Conservation (phyloP, 2,329 filamentous ascomycete genomes). For the Alternaria angustiovoidea region DNA sequence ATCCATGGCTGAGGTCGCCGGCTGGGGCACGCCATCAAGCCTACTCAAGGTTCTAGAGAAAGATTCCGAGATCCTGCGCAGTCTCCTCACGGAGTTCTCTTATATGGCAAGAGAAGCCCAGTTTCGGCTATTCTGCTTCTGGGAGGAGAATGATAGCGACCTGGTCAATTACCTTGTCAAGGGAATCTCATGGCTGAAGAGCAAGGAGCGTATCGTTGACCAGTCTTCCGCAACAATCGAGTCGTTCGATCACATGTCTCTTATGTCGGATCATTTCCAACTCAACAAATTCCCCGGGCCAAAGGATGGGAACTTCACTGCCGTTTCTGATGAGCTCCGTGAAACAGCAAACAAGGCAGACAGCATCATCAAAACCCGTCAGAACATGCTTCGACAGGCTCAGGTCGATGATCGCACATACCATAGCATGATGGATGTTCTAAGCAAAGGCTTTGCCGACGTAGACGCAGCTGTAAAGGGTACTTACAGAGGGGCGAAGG, state of each 20-base stretch:
- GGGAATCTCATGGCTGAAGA: conserved; percentile 19
- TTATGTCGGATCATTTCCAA: conserved; percentile 41
- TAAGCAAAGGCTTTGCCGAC: conserved; percentile 31
- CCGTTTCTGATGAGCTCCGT: conserved; percentile 37
- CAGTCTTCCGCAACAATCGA: conserved; percentile 36
- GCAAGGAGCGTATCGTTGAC: conserved; percentile 40
- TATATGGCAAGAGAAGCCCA: conserved; percentile 25
- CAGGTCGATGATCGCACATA: conserved; percentile 28
- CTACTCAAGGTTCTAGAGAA: conserved; percentile 30
- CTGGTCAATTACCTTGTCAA: conserved; percentile 22
- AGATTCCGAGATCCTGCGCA: conserved; percentile 23
- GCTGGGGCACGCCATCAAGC: conserved; percentile 23
- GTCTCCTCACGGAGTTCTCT: conserved; percentile 29
- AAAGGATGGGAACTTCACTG: conserved; percentile 37
- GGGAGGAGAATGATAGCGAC: conserved; percentile 30
- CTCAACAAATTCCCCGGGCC: conserved; percentile 42
- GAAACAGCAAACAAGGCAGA: conserved; percentile 26
- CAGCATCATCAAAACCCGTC: conserved; percentile 31
- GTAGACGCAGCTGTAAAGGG: conserved; percentile 24
- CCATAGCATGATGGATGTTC: conserved; percentile 24
- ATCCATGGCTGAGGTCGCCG: conserved; percentile 26
- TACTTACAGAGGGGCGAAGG: conserved; percentile 19
- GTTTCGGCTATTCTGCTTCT: conserved; percentile 34
- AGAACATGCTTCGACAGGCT: conserved; percentile 29
- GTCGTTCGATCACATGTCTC: conserved; percentile 28